Conservation (phyloP, 768 basidiomycete species). For the Phaffia australis region DNA sequence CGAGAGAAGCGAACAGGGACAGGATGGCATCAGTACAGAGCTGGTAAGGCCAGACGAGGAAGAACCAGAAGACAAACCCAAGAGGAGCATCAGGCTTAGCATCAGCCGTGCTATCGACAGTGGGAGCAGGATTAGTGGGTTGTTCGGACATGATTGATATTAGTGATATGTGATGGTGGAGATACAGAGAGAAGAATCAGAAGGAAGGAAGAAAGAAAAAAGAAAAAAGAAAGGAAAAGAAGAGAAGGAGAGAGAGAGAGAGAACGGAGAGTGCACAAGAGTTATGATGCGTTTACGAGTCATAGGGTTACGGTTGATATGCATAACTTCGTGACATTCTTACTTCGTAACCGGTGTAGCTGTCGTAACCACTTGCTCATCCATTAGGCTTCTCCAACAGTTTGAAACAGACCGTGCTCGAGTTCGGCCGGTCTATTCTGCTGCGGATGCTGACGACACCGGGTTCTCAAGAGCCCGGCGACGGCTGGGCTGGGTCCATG, state of each 20-base stretch:
- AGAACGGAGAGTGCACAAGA: neutral
- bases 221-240: neutral
- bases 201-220: neutral
- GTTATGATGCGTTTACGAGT: neutral
- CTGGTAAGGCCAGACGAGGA: no score
- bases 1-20: neutral
- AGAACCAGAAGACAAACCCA: constrained; percentile 8
- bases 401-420: no score
- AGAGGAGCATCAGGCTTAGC: constrained; percentile 16
- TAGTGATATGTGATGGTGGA: neutral
- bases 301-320: neutral
- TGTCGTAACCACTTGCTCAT: no score
- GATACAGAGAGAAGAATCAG: neutral
- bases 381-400: no score
- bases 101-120: constrained; percentile 1
- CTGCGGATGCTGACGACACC: no score
- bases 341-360: no score
- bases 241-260: neutral
- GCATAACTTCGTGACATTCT: no score
- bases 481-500: no score
- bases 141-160: constrained; percentile 14
- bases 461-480: no score
- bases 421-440: no score
- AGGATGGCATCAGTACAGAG: neutral
- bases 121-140: neutral